Percentiles rank a stretch among this genome's conserved stretches.
Conservation (phyloP, 805 yeast genomes). For the Zygosaccharomyces bisporus region DNA sequence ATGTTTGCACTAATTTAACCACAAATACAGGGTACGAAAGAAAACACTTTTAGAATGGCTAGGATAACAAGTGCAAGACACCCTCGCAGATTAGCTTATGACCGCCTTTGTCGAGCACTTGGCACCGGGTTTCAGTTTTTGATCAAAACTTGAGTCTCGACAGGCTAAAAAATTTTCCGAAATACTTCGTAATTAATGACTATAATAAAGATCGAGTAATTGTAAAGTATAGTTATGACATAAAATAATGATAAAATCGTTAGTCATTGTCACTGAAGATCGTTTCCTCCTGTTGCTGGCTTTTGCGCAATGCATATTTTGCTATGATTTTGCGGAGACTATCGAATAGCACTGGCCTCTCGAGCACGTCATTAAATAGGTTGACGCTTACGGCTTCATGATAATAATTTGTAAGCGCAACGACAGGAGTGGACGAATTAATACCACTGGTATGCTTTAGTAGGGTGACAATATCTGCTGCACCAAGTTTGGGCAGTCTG, state of each 20-base stretch:
- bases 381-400: constrained; percentile 57
- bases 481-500: constrained; percentile 61
- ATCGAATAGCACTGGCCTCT: constrained; percentile 53
- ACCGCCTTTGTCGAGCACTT: not conserved
- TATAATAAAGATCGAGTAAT: constrained; percentile 1
- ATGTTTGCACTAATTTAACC: constrained; percentile 37
- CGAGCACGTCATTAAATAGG: constrained; percentile 63
- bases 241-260: not conserved
- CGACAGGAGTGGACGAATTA: constrained; percentile 73
- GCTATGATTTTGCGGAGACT: constrained; percentile 29
- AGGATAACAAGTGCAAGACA: not conserved
- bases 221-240: not conserved
- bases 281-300: constrained; percentile 33
- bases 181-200: not conserved
- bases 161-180: constrained; percentile 1
- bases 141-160: not conserved
- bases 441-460: constrained; percentile 70
- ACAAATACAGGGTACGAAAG: not conserved
- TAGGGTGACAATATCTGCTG: constrained; percentile 72
- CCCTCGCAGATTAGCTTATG: not conserved
- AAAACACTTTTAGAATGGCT: not conserved
- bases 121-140: not conserved
- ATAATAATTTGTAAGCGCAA: constrained; percentile 69
- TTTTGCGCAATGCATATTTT: constrained; percentile 32
- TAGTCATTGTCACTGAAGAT: constrained; percentile 33